Evolutionary conservation across 257 asterid genomes (phyloP), one percentile per base, ranked within the genome.

Genomic region (Solanum pennellii): DNA sequence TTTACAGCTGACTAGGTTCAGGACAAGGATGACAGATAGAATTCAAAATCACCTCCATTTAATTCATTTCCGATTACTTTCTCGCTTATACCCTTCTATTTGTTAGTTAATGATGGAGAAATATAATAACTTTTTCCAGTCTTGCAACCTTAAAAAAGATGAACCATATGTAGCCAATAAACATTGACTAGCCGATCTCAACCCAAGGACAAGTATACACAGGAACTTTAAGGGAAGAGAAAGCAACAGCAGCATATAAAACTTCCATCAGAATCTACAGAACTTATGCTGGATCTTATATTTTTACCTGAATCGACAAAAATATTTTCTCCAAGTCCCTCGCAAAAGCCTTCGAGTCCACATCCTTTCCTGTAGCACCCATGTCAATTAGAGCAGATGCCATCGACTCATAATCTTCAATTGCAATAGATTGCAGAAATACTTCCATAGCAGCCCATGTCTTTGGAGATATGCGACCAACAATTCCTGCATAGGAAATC

Each of bases 361-460:
- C 97, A 87, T 92, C 90, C 77, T 86, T 90, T 92, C 91, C 91
- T 27, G 99, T 97, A 84, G 99, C 99, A 76, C 99, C 99, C 99
- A 97, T 97, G 88, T 96, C 96, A 85, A 94, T 94, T 91, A 97
- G 93, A 68, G 98, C 95, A 88, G 99, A 93, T 52, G 99, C 98
- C 99, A 97, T 97, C 69, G 97, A 88, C 84, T 89, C 94, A 44
- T 97, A 96, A 71, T 95, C 97, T 92, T 92, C 96, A 68, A 96
- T 92, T 83, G 95, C 89, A 71, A 97, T 87, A 87, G 99, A 95
- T 85, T 88, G 89, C 92, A 97, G 92, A 91, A 97, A 97, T 84
- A 90, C 88, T 91, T 97, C 99, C 99, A 96, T 95, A 16, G 99
- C 99, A 86, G 95, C 90, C 99, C 99, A 97, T 74, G 99, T 97